A percentile compares a stretch with the other conserved stretches of the same genome.
These are phyloP conservation scores for Aureobasidium pullulans DNA, from an alignment of 2,329 filamentous ascomycete species.

Conservation along the genomic window DNA sequence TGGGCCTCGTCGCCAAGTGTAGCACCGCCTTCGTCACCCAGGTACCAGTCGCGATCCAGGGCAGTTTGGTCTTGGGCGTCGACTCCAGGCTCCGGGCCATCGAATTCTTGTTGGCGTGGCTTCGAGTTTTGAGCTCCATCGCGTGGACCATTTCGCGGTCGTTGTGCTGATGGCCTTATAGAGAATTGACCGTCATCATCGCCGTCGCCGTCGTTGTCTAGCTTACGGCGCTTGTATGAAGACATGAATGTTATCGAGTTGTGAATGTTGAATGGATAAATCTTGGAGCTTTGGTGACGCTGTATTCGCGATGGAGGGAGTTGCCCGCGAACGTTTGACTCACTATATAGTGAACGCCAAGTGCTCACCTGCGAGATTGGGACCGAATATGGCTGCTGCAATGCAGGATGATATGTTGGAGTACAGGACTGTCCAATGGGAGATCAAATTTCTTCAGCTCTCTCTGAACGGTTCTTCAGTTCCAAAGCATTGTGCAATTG, in stretches of 20 bases:
- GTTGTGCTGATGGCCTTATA: constrained; percentile 41
- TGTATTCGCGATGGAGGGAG: not conserved
- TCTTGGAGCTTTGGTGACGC: not conserved
- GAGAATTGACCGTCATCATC: constrained; percentile 45
- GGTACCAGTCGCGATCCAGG: constrained; percentile 89
- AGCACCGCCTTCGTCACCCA: constrained; percentile 75
- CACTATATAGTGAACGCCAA: no score
- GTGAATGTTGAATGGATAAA: not conserved
- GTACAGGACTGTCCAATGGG: no score
- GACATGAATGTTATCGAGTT: not conserved
- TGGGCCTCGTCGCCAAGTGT: constrained; percentile 87
- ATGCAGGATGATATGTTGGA: no score
- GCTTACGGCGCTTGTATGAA: constrained; percentile 50
- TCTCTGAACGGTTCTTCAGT: no score
- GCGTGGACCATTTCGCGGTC: constrained; percentile 14
- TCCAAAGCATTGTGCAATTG: no score
- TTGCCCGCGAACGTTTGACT: no score
- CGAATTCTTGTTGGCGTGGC: constrained; percentile 51
- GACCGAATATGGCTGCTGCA: no score
- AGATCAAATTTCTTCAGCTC: no score
- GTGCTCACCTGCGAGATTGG: no score
- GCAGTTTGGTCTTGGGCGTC: constrained; percentile 64
- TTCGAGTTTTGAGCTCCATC: constrained; percentile 29
- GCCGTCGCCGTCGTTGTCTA: constrained; percentile 42
- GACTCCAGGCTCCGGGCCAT: constrained; percentile 52